Base-by-base conservation (phyloP, 495 filamentous ascomycete genomes). In the Rhypophila decipiens region DNA sequence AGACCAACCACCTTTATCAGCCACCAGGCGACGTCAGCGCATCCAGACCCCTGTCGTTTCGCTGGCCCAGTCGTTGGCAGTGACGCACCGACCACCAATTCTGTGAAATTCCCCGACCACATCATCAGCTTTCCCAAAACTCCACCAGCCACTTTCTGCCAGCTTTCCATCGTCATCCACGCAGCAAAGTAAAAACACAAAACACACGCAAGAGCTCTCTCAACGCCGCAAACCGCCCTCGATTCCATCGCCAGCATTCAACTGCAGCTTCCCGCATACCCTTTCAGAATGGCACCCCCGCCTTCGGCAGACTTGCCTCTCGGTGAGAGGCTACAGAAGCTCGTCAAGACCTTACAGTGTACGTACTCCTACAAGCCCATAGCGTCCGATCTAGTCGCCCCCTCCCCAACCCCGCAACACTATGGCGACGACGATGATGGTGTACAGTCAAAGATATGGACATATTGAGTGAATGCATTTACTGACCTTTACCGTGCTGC, bases 331-430 rank as follows among this genome's bases (percentile, higher is more conserved):
- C 65, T 96, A 38, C 67, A 85, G 57, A 72, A 76, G 50, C 71
- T 97, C 44, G 89, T 82, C 37, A 80, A 93, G 61, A 96, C 91
- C 22, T 73, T 97, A 46, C 91, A 97, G 64, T 83, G 86, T 90
- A 77, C 58, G 85, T 79, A 51, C 33, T 24, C 35, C 41, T 35
- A 24, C 31, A 15, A 24, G 19, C 23, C 45, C 22, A n/a, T 18
- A 44, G 24, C 49, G 46, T n/a, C n/a, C n/a, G n/a, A n/a, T n/a
- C n/a, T n/a, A n/a, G n/a, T n/a, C n/a, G n/a, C n/a, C n/a, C n/a
- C n/a, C n/a, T n/a, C 22, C 15, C 39, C 27, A 17, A 43, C 39
- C 42, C 43, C n/a, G 44, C 39, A 24, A 47, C 27, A 41, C n/a
- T n/a, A n/a, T n/a, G n/a, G n/a, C n/a, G n/a, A n/a, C n/a, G n/a